Conservation (phyloP, 805 yeast species). For the Kregervanrija delftensis region DNA sequence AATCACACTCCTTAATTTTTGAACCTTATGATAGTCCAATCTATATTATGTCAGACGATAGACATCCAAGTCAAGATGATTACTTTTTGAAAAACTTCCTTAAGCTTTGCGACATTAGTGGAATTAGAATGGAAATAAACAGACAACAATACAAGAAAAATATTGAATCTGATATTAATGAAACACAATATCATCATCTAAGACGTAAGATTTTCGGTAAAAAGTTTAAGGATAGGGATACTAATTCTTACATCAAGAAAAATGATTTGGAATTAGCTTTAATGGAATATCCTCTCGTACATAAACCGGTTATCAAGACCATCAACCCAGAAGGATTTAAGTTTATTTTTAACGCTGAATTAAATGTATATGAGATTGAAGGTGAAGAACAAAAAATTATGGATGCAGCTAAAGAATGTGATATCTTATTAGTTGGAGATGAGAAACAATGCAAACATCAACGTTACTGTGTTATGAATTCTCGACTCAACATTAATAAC, state of each 20-base stretch:
- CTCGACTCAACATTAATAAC: no score
- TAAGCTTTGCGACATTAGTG: slow-evolving; percentile 19
- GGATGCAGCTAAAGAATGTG: slow-evolving; percentile 13
- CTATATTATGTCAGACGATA: slow-evolving; percentile 11
- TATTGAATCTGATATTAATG: slow-evolving; percentile 8
- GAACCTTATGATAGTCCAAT: slow-evolving; percentile 13
- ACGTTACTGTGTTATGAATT: no score
- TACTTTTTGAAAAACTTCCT: slow-evolving; percentile 14
- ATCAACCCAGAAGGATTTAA: slow-evolving; percentile 10
- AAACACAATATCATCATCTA: background rate
- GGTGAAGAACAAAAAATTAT: slow-evolving; percentile 11
- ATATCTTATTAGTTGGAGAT: slow-evolving; percentile 15
- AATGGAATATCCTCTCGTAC: slow-evolving; percentile 16
- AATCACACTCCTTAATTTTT: slow-evolving; percentile 21
- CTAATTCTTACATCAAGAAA: slow-evolving; percentile 12
- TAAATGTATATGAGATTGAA: slow-evolving; percentile 11
- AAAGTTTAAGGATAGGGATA: slow-evolving; percentile 7
- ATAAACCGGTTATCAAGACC: slow-evolving; percentile 16
- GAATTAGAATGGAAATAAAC: slow-evolving; percentile 14
- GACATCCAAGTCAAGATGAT: slow-evolving; percentile 17
- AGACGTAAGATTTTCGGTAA: background rate
- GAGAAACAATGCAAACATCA: background rate
- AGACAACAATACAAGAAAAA: slow-evolving; percentile 7
- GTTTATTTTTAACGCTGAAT: slow-evolving; percentile 10
- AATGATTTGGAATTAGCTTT: slow-evolving; percentile 9